Evolutionary conservation across 495 filamentous ascomycete species (phyloP).

Genomic region (Annulohypoxylon moriforme): DNA sequence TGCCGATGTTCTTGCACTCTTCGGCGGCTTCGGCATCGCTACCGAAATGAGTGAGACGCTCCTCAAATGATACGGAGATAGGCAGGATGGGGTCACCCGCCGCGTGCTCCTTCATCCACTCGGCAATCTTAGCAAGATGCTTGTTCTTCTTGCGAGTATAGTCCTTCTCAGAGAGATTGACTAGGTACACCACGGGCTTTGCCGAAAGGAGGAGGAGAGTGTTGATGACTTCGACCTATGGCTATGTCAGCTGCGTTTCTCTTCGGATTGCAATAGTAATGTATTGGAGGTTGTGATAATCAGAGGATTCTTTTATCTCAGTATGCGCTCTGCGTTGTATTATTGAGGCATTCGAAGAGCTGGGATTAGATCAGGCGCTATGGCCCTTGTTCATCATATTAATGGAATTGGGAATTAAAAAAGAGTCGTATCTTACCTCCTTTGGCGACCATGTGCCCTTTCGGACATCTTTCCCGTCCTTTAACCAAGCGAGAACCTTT

Average conservation of each 20-base stretch:
- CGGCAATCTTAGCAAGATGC: constrained; percentile 89
- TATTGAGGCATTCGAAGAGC: constrained; percentile 93
- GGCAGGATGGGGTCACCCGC: constrained; percentile 90
- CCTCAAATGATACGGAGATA: constrained; percentile 91
- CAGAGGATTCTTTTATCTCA: constrained; percentile 81
- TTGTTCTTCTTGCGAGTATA: constrained; percentile 99
- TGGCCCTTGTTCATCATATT: constrained; percentile 98
- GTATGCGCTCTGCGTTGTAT: constrained; percentile 75
- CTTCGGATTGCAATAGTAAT: constrained; percentile 38
- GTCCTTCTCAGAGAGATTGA: constrained; percentile 97
- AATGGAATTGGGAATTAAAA: constrained; percentile 41
- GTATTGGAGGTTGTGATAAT: constrained; percentile 58
- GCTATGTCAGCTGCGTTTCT: constrained; percentile 46
- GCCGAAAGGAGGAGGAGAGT: constrained; percentile 93
- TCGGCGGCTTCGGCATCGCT: constrained; percentile 81
- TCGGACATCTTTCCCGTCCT: constrained; percentile 90
- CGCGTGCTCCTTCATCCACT: constrained; percentile 93
- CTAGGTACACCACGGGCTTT: constrained; percentile 96
- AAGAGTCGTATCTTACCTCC: constrained; percentile 77
- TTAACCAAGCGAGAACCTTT: constrained; percentile 83
- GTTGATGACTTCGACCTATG: constrained; percentile 96
- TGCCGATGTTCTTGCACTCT: constrained; percentile 89
- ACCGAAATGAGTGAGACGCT: constrained; percentile 83
- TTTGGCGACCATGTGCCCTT: constrained; percentile 91
- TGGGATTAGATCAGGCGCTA: constrained; percentile 97